Conservation (phyloP, 805 yeast species). For the Spathaspora passalidarum region DNA sequence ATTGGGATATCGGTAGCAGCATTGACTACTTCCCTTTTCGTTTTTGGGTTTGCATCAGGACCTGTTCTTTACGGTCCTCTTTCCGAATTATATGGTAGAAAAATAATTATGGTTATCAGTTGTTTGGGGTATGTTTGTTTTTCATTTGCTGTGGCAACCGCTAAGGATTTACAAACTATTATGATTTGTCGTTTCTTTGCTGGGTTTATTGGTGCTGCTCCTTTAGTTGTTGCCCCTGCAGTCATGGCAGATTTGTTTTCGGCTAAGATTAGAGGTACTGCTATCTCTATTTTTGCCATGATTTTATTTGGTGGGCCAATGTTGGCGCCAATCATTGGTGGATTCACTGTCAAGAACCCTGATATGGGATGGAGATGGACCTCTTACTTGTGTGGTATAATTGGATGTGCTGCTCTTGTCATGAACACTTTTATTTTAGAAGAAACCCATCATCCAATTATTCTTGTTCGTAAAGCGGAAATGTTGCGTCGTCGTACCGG, state of each 20-base stretch:
- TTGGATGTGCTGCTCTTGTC: slow-evolving; percentile 30
- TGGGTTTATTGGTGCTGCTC: slow-evolving; percentile 82
- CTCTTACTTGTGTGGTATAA: slow-evolving; percentile 47
- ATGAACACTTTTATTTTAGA: slow-evolving; percentile 28
- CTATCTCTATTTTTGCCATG: slow-evolving; percentile 67
- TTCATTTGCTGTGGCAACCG: slow-evolving; percentile 68
- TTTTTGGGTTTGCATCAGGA: slow-evolving; percentile 91
- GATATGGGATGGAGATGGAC: slow-evolving; percentile 58
- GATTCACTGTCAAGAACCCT: slow-evolving; percentile 36
- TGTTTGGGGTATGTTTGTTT: slow-evolving; percentile 36
- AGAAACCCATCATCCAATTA: slow-evolving; percentile 41
- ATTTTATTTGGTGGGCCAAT: slow-evolving; percentile 79
- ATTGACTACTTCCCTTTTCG: slow-evolving; percentile 74
- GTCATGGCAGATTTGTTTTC: slow-evolving; percentile 79
- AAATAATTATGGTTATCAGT: slow-evolving; percentile 43
- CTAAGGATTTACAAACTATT: slow-evolving; percentile 73
- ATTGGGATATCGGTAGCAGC: slow-evolving; percentile 69
- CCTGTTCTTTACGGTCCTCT: slow-evolving; percentile 74
- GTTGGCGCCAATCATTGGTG: slow-evolving; percentile 67
- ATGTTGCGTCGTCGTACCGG: slow-evolving; percentile 36
- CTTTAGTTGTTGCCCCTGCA: slow-evolving; percentile 82
- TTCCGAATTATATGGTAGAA: slow-evolving; percentile 34
- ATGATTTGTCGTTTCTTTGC: slow-evolving; percentile 76
- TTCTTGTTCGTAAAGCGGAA: slow-evolving; percentile 33
- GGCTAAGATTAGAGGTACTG: slow-evolving; percentile 66